Evolutionary conservation across 352 stramenopile genomes (phyloP).

Genomic region (Plasmopara halstedii): DNA sequence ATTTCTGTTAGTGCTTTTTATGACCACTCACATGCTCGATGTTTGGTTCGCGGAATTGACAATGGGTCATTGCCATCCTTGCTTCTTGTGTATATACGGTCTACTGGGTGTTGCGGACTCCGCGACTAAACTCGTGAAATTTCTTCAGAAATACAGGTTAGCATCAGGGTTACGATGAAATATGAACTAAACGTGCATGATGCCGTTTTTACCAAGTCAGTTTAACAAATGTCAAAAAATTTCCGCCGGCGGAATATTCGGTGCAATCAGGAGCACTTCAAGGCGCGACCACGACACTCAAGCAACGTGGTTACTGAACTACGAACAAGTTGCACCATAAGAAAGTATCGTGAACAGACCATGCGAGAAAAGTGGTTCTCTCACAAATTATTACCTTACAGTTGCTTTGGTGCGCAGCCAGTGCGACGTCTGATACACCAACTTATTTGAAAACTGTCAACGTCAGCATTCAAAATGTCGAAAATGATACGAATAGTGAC

Average conservation of each 20-base stretch:
- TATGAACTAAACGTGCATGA: background rate
- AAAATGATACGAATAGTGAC: background rate
- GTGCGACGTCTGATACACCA: too few relatives aligned
- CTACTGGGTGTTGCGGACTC: too few relatives aligned
- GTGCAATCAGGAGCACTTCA: background rate
- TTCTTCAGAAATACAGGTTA: too few relatives aligned
- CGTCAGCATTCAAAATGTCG: too few relatives aligned
- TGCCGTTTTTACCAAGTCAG: background rate
- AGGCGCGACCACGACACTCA: too few relatives aligned
- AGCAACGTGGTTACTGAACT: background rate
- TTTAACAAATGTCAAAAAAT: background rate
- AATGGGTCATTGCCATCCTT: background rate
- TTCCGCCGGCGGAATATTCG: too few relatives aligned
- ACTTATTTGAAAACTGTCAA: too few relatives aligned
- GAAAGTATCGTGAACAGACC: background rate
- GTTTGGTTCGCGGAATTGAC: background rate
- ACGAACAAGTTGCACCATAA: background rate
- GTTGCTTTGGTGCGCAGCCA: too few relatives aligned
- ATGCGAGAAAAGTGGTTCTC: background rate
- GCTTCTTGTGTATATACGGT: constrained; percentile 1
- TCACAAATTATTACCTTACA: background rate
- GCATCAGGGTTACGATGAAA: too few relatives aligned
- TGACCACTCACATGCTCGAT: background rate
- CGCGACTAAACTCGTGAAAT: too few relatives aligned
- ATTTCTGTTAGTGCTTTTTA: constrained; percentile 9